phyloP scores from a whole-genome alignment of 768 basidiomycete genomes.

The Auricularia sp. region DNA sequence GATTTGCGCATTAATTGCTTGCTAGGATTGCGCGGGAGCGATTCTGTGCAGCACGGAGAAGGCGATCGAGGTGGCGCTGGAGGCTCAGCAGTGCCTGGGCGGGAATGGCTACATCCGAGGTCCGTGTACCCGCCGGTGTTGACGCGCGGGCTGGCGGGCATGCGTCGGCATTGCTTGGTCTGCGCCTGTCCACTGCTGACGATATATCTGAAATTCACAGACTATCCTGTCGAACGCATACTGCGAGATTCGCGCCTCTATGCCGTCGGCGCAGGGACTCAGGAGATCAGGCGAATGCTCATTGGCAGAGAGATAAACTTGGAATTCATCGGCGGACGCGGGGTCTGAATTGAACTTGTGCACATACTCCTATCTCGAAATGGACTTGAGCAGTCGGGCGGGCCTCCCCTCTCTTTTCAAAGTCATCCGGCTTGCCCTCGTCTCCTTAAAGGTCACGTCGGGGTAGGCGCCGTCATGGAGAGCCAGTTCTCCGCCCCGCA shows the following conservation, averaged over 20 bases:
- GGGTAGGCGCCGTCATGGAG: background rate
- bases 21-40: conserved; percentile 87
- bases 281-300: conserved; percentile 89
- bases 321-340: conserved; percentile 28
- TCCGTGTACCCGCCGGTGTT: conserved; percentile 15
- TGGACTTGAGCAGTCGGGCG: background rate
- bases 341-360: background rate
- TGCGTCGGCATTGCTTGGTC: background rate
- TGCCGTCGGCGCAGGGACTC: conserved; percentile 93
- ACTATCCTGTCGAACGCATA: conserved; percentile 83
- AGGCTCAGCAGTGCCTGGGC: conserved; percentile 88
- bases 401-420: background rate
- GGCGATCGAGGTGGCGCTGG: conserved; percentile 82
- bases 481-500: background rate
- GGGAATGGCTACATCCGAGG: conserved; percentile 96
- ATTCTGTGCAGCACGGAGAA: conserved; percentile 90
- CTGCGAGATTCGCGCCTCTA: conserved; percentile 83
- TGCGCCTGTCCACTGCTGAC: background rate
- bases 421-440: background rate
- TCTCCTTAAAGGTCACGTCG: background rate
- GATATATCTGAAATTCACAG: conserved; percentile 28
- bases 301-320: conserved; percentile 91
- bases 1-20: background rate
- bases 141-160: background rate
- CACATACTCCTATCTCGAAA: background rate